Evolutionary conservation across 768 basidiomycete genomes (phyloP).

Genomic region (Roridomyces roridus): DNA sequence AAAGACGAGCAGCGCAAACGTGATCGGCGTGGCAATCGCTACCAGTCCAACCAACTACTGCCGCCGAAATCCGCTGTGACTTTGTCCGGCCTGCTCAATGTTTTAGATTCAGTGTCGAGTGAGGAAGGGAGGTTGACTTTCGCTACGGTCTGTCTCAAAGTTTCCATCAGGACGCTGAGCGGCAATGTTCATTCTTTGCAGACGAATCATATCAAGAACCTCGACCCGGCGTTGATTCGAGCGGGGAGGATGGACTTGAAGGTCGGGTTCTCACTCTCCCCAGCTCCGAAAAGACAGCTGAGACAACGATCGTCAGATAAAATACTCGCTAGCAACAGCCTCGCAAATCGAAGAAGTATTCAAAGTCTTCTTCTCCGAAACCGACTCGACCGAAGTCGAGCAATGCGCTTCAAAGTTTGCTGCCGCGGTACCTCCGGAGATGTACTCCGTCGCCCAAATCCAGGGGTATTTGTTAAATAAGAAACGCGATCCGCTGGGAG

Average conservation of each 20-base stretch:
- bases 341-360: conserved; percentile 15
- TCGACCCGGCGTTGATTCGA: conserved; percentile 18
- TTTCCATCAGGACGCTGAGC: no score
- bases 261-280: not conserved
- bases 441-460: conserved; percentile 41
- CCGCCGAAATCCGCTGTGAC: conserved; percentile 12
- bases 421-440: conserved; percentile 29
- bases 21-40: not conserved
- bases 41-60: not conserved
- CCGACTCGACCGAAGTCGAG: not conserved
- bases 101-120: conserved; percentile 13
- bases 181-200: not conserved
- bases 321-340: conserved; percentile 14
- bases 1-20: not conserved
- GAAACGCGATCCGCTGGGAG: conserved; percentile 11
- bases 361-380: conserved; percentile 10
- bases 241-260: conserved; percentile 24
- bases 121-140: conserved; percentile 17
- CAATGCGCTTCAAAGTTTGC: conserved; percentile 6
- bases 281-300: not conserved
- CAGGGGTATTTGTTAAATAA: conserved; percentile 41
- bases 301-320: conserved; percentile 1
- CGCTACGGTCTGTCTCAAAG: conserved; percentile 10
- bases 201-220: conserved; percentile 22
- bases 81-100: conserved; percentile 10